Conservation (phyloP, 148 eudicot genomes). For the Drosera capensis region DNA sequence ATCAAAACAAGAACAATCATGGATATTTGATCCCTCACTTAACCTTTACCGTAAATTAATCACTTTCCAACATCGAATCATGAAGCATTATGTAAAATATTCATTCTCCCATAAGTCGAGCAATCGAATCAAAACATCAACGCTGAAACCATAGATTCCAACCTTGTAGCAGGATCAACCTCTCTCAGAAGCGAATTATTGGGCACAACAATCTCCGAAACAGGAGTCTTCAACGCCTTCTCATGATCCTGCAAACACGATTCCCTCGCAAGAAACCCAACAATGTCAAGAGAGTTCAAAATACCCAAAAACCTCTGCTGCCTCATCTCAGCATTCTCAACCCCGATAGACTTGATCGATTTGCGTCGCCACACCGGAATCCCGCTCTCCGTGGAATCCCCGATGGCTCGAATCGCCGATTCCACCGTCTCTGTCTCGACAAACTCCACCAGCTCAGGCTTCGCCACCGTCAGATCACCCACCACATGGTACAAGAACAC, state of each 20-base stretch:
- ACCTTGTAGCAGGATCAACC: slow-evolving; percentile 98
- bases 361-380: slow-evolving; percentile 74
- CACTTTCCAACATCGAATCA: background rate
- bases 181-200: slow-evolving; percentile 56
- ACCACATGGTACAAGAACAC: slow-evolving; percentile 89
- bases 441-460: slow-evolving; percentile 77
- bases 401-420: slow-evolving; percentile 68
- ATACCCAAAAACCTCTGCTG: slow-evolving; percentile 77
- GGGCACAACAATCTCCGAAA: slow-evolving; percentile 59
- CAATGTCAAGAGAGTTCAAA: slow-evolving; percentile 73
- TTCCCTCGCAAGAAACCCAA: slow-evolving; percentile 69
- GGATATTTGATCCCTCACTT: no score
- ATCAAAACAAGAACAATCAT: no score
- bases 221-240: slow-evolving; percentile 79
- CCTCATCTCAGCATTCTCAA: slow-evolving; percentile 60
- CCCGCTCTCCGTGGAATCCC: slow-evolving; percentile 75
- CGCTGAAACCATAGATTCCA: slow-evolving; percentile 5
- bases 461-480: slow-evolving; percentile 94
- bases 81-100: no score
- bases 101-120: no score
- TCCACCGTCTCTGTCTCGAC: slow-evolving; percentile 67
- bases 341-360: slow-evolving; percentile 20
- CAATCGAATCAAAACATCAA: no score
- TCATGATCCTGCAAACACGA: slow-evolving; percentile 72
- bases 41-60: no score